Percentiles rank a stretch among this genome's conserved stretches.
phyloP scores from a whole-genome alignment of 2,329 filamentous ascomycete species.

The Beauveria pseudobassiana region DNA sequence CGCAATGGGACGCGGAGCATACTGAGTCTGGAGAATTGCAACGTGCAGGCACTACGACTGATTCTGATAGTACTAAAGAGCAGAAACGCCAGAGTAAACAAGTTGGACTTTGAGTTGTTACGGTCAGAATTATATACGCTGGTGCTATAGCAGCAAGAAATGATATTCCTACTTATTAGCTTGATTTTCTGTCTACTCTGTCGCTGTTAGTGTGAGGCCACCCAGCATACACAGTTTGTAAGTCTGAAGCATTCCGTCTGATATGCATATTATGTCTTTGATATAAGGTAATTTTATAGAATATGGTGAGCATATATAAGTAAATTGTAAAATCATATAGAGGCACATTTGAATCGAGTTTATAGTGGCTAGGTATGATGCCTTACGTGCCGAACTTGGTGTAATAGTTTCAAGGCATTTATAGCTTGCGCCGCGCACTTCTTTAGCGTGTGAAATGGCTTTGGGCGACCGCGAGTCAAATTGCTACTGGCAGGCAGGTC shows the following conservation, averaged over 20 bases:
- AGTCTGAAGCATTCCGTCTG: too few species aligned
- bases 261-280: too few species aligned
- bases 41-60: neutral
- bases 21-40: conserved; percentile 37
- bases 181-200: too few species aligned
- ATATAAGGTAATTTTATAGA: too few species aligned
- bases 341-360: neutral
- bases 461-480: neutral
- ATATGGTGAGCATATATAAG: too few species aligned
- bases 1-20: conserved; percentile 51
- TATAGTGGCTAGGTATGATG: neutral
- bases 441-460: neutral
- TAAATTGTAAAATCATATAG: neutral
- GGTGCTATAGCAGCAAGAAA: too few species aligned
- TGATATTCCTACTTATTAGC: too few species aligned
- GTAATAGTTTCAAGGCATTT: neutral
- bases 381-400: neutral
- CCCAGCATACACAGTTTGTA: too few species aligned
- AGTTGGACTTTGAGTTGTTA: too few species aligned
- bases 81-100: neutral
- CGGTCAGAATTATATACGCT: too few species aligned
- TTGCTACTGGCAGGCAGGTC: neutral
- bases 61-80: neutral
- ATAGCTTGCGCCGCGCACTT: neutral
- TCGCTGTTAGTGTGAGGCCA: too few species aligned